A percentile compares a stretch with the other conserved stretches of the same genome.
phyloP scores from a whole-genome alignment of 2,329 filamentous ascomycete genomes.

The Alternaria ethzedia region DNA sequence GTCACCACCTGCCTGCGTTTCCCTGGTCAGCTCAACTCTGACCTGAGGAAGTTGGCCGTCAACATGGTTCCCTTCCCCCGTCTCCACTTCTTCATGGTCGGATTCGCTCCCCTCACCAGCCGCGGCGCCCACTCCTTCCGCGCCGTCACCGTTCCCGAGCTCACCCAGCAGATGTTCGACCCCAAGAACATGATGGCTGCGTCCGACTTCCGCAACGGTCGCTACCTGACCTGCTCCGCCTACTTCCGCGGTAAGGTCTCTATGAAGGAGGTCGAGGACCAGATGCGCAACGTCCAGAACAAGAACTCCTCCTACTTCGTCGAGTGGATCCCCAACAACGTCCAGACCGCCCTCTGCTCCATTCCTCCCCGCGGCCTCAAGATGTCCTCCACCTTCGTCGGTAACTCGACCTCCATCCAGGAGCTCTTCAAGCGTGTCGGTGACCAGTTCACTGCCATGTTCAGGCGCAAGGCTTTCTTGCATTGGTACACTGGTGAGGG shows the following conservation, averaged over 20 bases:
- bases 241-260: conserved; percentile 99
- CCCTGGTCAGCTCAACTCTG: conserved; percentile 99
- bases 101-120: conserved; percentile 97
- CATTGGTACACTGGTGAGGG: conserved; percentile 99
- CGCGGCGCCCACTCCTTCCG: conserved; percentile 93
- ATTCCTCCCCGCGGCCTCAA: conserved; percentile 96
- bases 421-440: conserved; percentile 99
- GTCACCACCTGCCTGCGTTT: conserved; percentile 98
- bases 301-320: conserved; percentile 99
- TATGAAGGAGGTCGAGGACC: conserved; percentile 99
- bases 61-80: conserved; percentile 99
- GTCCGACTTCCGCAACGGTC: conserved; percentile 99
- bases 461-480: conserved; percentile 99
- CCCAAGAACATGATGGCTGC: conserved; percentile 99
- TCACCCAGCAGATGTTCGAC: conserved; percentile 99
- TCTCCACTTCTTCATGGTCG: conserved; percentile 99
- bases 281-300: conserved; percentile 99
- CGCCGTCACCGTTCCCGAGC: conserved; percentile 94
- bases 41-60: conserved; percentile 98
- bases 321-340: conserved; percentile 99
- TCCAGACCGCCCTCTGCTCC: conserved; percentile 98
- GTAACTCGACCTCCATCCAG: conserved; percentile 99
- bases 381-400: conserved; percentile 99
- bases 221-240: conserved; percentile 98
- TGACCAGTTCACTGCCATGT: conserved; percentile 99